Evolutionary conservation across 768 basidiomycete genomes (phyloP), one percentile per base, ranked within the genome.

Genomic region (Boletus tomentosulus): DNA sequence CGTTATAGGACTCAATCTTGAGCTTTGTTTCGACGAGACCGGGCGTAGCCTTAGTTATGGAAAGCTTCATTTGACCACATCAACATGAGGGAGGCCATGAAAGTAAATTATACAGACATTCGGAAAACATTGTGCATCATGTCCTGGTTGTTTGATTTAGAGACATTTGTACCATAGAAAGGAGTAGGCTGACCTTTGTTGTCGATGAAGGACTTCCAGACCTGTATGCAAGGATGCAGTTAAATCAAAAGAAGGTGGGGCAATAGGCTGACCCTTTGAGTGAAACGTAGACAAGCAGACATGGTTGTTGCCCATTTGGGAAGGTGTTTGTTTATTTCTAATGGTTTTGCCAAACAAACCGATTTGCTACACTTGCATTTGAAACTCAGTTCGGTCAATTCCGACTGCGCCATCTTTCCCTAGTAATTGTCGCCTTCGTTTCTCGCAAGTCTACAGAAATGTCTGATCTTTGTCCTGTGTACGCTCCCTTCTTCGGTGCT

Each of bases 401-500:
- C 66, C 66, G 54, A 19, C 55, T 57, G 46, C 50, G 55, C 6
- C 42, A 30, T 22, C 6, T n/a, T 30, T 42, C 19, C 30, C 48
- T 35, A 44, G 51, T 24, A 31, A 38, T 55, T 51, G 48, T 57
- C 44, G 39, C 38, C n/a, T 52, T 53, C 45, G 34, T 50, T 52
- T 46, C 42, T 19, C 31, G 31, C 54, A 55, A 9, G 30, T 28
- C 44, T 37, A 56, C 51, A 45, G 45, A 53, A 55, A 87, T 87
- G 84, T 83, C 87, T 67, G 90, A 92, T 64, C 77, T 88, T 58
- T 93, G 90, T 73, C 90, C 90, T 19, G 93, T 96, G 50, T 98
- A 98, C 74, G 90, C 96, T 53, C 96, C 96, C 62, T 98, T 98
- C 80, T 99, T 99, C 66, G 92, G 92, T 65, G 92, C 89, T 54